A percentile compares a stretch with the other conserved stretches of the same genome.
These are phyloP conservation scores for Pseudozyma hubeiensis DNA, from an alignment of 1,284 basidiomycete genomes.

Conservation along the genomic window DNA sequence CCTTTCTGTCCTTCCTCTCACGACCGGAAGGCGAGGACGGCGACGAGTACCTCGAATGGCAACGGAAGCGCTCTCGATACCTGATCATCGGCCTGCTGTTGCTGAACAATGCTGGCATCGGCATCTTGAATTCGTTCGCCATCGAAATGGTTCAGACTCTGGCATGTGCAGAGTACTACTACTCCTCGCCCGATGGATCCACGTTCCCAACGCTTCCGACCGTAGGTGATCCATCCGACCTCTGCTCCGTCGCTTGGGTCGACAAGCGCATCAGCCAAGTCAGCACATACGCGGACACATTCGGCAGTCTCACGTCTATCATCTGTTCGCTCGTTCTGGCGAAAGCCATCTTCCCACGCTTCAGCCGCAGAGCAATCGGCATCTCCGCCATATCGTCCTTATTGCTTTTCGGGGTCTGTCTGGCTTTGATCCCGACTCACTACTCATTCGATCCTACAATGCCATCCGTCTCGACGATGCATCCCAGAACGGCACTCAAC, in stretches of 20 bases:
- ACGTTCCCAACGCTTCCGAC: conserved; percentile 20
- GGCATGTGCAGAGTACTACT: conserved; percentile 43
- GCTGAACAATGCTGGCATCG: conserved; percentile 16
- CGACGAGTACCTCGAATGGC: conserved; percentile 23
- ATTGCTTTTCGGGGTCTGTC: neutral
- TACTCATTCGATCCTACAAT: conserved; percentile 36
- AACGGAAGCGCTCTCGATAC: conserved; percentile 18
- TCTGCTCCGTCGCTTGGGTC: conserved; percentile 31
- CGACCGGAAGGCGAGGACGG: conserved; percentile 35
- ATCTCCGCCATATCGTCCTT: neutral
- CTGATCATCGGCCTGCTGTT: conserved; percentile 19
- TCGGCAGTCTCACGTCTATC: conserved; percentile 14
- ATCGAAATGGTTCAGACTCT: conserved; percentile 37
- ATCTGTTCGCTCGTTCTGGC: conserved; percentile 25
- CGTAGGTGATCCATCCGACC: conserved; percentile 16
- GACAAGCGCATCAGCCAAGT: conserved; percentile 38
- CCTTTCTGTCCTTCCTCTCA: conserved; percentile 41
- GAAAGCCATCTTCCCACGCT: conserved; percentile 18
- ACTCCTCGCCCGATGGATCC: conserved; percentile 9
- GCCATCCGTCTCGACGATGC: conserved; percentile 21
- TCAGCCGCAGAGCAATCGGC: conserved; percentile 19
- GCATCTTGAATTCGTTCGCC: conserved; percentile 17
- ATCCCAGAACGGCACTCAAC: conserved; percentile 23
- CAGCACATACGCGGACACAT: conserved; percentile 9
- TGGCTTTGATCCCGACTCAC: conserved; percentile 29